These are phyloP conservation scores for Isoetes taiwanensis DNA, from an alignment of 75 land plant genomes.

Conservation along the genomic window DNA sequence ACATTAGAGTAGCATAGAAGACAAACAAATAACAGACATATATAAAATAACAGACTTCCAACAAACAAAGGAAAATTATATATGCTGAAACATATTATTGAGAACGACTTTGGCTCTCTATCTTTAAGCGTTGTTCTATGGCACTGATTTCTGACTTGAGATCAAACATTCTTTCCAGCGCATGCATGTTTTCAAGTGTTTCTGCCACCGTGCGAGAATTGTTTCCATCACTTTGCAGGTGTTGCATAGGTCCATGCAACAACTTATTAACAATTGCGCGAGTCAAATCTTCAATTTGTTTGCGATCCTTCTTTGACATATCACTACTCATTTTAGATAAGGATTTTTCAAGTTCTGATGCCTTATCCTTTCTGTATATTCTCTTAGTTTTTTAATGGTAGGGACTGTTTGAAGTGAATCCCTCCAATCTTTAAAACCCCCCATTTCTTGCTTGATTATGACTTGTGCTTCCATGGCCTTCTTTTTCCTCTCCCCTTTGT, in stretches of 20 bases:
- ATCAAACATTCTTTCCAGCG: slow-evolving; percentile 76
- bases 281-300: slow-evolving; percentile 62
- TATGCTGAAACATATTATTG: too few relatives aligned
- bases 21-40: too few relatives aligned
- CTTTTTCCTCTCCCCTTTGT: slow-evolving; percentile 61
- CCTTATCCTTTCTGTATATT: slow-evolving; percentile 66
- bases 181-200: slow-evolving; percentile 82
- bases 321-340: slow-evolving; percentile 66
- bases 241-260: slow-evolving; percentile 86
- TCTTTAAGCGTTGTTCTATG: slow-evolving; percentile 53
- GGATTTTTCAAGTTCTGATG: slow-evolving; percentile 63
- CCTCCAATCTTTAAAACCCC: slow-evolving; percentile 74
- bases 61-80: too few relatives aligned
- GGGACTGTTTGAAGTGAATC: slow-evolving; percentile 83
- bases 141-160: slow-evolving; percentile 50
- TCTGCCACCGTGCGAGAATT: slow-evolving; percentile 63
- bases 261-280: slow-evolving; percentile 79
- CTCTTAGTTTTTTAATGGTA: slow-evolving; percentile 68
- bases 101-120: too few relatives aligned
- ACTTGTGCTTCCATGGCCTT: slow-evolving; percentile 82
- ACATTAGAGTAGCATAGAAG: too few relatives aligned
- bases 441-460: slow-evolving; percentile 58
- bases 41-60: too few relatives aligned
- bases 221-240: slow-evolving; percentile 65
- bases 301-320: slow-evolving; percentile 42